Base-by-base conservation (phyloP, 2,329 filamentous ascomycete species). In the Scedosporium minutisporum region DNA sequence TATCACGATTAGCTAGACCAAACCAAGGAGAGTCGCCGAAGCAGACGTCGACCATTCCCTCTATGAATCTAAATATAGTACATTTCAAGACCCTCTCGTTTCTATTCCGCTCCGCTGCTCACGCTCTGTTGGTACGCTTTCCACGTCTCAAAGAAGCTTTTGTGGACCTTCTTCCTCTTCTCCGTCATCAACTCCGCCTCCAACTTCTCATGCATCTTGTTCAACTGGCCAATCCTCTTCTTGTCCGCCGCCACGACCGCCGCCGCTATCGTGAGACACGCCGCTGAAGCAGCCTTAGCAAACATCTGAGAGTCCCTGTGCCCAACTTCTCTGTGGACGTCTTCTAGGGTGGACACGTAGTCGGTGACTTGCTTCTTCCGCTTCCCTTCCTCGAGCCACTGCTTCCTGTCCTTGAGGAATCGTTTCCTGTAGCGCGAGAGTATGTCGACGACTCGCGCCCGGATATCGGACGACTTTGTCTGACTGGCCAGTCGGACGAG, bases 401-500 rank as follows among this genome's bases (percentile, higher is more conserved):
- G 60, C 29, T 61, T 66, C 29, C 75, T 76, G 58, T 71, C 80
- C 78, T 83, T 90, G 77, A 76, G 83, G 77, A 89, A 66, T 62
- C 84, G 78, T 71, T 88, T 88, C 63, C 88, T 87, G 71, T 90
- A 91, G 64, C 85, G 81, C 65, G 86, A 82, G 51, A 97, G 80
- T 44, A 93, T 82, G n/a, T 82, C 83, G 65, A 82, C 82, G 0
- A 89, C 88, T 70, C 90, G 91, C 63, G 87, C 85, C 1, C 87
- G 83, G 3, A 96, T 82, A 61, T 90, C 82, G 74, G 90, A 91
- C 64, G 87, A 87, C 46, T 82, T 85, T 0, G 90, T 95, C 16
- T 83, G 88, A 63, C 91, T 86, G 57, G 90, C 85, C 57, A 95
- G 83, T 57, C 82, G 79, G 18, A 96, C 78, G 0, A 97, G 79